phyloP scores from a whole-genome alignment of 805 yeast species.

The Allodekkera sacchari region DNA sequence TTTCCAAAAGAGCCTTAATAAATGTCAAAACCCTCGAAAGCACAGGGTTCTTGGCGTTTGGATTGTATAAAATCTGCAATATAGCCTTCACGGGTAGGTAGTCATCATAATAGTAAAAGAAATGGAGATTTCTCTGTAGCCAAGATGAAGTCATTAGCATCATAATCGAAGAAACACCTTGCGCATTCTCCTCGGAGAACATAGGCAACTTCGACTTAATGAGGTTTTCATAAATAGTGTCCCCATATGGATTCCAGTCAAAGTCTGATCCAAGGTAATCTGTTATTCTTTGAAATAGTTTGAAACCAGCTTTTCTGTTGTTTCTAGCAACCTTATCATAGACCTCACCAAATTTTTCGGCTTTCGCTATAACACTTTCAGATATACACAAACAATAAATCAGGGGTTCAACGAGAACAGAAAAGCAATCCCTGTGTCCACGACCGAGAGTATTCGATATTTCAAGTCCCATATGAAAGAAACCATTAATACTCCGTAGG shows the following conservation, averaged over 20 bases:
- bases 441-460: conserved; percentile 52
- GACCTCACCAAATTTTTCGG: conserved; percentile 9
- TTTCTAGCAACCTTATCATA: conserved; percentile 41
- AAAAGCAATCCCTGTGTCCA: conserved; percentile 39
- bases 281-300: conserved; percentile 51
- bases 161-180: conserved; percentile 75
- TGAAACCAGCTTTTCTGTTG: conserved; percentile 62
- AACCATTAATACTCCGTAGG: conserved; percentile 54
- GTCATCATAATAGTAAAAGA: conserved; percentile 49
- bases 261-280: conserved; percentile 38
- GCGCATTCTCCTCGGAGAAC: conserved; percentile 72
- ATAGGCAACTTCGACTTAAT: conserved; percentile 54
- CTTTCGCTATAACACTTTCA: conserved; percentile 31
- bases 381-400: conserved; percentile 47
- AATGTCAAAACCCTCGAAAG: conserved; percentile 47
- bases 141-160: conserved; percentile 57
- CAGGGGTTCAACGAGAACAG: conserved; percentile 47
- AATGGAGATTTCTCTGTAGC: conserved; percentile 33
- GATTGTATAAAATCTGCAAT: conserved; percentile 42
- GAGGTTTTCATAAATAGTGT: conserved; percentile 42
- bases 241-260: conserved; percentile 50
- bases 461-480: conserved; percentile 51
- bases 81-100: conserved; percentile 47
- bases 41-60: conserved; percentile 61
- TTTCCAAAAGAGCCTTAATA: conserved; percentile 34